Conservation (phyloP, 1,139 yeast genomes). For the Suhomyces anneliseae region DNA sequence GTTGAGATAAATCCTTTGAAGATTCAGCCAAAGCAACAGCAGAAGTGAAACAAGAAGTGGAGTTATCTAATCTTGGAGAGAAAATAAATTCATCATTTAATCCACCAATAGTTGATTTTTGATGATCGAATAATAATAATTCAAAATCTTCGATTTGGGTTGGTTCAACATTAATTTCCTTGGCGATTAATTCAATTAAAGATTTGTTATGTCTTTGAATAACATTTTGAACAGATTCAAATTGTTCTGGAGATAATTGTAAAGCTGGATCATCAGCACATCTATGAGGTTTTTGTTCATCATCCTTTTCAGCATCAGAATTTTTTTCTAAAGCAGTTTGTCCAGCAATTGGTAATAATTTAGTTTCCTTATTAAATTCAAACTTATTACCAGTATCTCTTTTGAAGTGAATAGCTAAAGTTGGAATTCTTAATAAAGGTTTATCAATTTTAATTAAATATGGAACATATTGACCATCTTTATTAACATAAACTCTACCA, state of each 20-base stretch:
- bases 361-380: slow-evolving; percentile 87
- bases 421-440: slow-evolving; percentile 89
- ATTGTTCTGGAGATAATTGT: slow-evolving; percentile 52
- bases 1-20: slow-evolving; percentile 38
- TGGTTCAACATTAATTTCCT: slow-evolving; percentile 51
- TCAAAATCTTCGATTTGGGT: slow-evolving; percentile 84
- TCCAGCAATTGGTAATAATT: slow-evolving; percentile 85
- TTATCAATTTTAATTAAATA: slow-evolving; percentile 74
- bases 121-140: slow-evolving; percentile 82
- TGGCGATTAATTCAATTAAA: slow-evolving; percentile 66
- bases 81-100: slow-evolving; percentile 86
- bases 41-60: slow-evolving; percentile 83
- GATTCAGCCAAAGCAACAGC: slow-evolving; percentile 68
- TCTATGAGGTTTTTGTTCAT: slow-evolving; percentile 27
- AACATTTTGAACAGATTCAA: slow-evolving; percentile 64
- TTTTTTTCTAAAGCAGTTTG: slow-evolving; percentile 45
- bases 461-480: slow-evolving; percentile 54
- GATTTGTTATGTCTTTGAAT: slow-evolving; percentile 76
- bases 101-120: slow-evolving; percentile 82
- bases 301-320: slow-evolving; percentile 19
- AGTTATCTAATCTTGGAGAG: slow-evolving; percentile 90
- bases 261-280: slow-evolving; percentile 48
- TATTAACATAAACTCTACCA: slow-evolving; percentile 77
- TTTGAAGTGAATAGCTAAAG: slow-evolving; percentile 89
- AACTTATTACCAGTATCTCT: slow-evolving; percentile 75